These are phyloP conservation scores for Lentinula aciculospora DNA, from an alignment of 768 basidiomycete genomes.

Conservation along the genomic window DNA sequence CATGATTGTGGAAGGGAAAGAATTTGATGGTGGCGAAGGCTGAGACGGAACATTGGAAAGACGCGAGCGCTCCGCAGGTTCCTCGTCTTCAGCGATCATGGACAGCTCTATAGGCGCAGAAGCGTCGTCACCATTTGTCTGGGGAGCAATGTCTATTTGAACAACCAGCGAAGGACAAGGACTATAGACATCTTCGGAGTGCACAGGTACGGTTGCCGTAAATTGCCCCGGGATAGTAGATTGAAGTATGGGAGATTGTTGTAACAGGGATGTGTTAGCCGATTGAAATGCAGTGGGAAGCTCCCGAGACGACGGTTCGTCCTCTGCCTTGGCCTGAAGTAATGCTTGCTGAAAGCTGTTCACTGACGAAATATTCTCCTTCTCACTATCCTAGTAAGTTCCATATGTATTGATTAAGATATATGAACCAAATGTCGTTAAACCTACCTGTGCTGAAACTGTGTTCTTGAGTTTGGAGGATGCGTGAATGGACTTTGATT, in stretches of 20 bases:
- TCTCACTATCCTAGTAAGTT: too few relatives aligned
- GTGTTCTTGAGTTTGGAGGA: slow-evolving; percentile 38
- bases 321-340: slow-evolving; percentile 23
- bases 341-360: slow-evolving; percentile 45
- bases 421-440: neutral
- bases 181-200: neutral
- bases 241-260: neutral
- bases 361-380: slow-evolving; percentile 36
- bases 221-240: too few relatives aligned
- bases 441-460: slow-evolving; percentile 41
- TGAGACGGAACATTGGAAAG: neutral
- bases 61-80: slow-evolving; percentile 33
- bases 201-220: neutral
- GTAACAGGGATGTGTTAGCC: neutral
- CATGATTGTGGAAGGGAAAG: slow-evolving; percentile 6
- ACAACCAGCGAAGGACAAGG: neutral
- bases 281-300: neutral
- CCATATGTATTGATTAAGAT: too few relatives aligned
- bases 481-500: slow-evolving; percentile 32
- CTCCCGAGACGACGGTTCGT: neutral
- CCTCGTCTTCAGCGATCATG: slow-evolving; percentile 69
- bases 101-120: slow-evolving; percentile 39
- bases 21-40: neutral
- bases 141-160: neutral
- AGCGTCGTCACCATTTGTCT: neutral